Evolutionary conservation across 2,329 filamentous ascomycete genomes (phyloP).

Genomic region (Pseudogymnoascus sp.): DNA sequence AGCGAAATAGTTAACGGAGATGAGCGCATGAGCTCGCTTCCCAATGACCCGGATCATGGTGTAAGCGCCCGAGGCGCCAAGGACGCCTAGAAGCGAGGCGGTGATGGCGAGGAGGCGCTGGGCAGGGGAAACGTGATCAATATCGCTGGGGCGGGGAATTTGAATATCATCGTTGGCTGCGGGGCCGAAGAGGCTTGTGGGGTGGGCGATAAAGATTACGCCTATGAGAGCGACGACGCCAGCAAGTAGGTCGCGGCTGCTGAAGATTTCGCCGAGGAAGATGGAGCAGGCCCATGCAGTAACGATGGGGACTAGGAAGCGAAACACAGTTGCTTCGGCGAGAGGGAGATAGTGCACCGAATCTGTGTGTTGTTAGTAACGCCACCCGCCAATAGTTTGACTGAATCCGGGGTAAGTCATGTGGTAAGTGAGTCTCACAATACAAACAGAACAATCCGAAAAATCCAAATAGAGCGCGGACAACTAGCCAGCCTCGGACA

Average conservation of each 20-base stretch:
- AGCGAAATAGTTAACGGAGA: constrained; percentile 80
- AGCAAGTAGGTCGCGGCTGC: constrained; percentile 65
- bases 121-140: constrained; percentile 19
- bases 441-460: constrained; percentile 63
- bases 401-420: background rate
- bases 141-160: background rate
- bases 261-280: constrained; percentile 66
- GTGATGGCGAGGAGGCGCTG: constrained; percentile 53
- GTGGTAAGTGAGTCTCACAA: constrained; percentile 16
- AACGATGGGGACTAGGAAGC: constrained; percentile 75
- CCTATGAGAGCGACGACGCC: constrained; percentile 68
- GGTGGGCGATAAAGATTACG: constrained; percentile 76
- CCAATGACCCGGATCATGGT: constrained; percentile 74
- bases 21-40: constrained; percentile 69
- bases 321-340: constrained; percentile 82
- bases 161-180: constrained; percentile 9
- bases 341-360: constrained; percentile 64
- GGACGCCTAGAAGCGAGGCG: constrained; percentile 65
- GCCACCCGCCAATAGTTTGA: background rate
- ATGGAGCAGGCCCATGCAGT: constrained; percentile 74
- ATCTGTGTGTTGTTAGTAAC: constrained; percentile 16
- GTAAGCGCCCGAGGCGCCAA: constrained; percentile 67
- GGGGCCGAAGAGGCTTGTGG: constrained; percentile 19
- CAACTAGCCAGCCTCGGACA: constrained; percentile 58
- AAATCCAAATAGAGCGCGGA: constrained; percentile 62